Conservation (phyloP, 805 yeast species). For the Suhomyces kilbournensis region DNA sequence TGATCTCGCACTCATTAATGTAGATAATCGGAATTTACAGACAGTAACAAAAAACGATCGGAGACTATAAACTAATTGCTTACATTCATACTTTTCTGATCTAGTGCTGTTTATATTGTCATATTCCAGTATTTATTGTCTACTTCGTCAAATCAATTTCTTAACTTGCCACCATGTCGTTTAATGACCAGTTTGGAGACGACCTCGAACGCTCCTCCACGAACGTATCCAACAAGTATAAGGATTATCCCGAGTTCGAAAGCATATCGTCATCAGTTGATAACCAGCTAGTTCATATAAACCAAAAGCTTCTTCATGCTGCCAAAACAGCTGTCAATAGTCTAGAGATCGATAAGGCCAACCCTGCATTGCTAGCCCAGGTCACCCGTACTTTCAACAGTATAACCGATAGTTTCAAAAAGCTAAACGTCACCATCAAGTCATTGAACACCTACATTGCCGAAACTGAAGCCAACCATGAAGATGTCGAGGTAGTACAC, state of each 20-base stretch:
- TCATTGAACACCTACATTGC: slow-evolving; percentile 26
- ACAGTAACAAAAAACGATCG: background rate
- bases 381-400: slow-evolving; percentile 18
- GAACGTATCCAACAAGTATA: slow-evolving; percentile 23
- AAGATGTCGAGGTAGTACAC: slow-evolving; percentile 35
- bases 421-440: slow-evolving; percentile 26
- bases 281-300: slow-evolving; percentile 26
- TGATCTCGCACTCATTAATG: background rate
- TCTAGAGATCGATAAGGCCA: slow-evolving; percentile 3
- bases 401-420: slow-evolving; percentile 30
- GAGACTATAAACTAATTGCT: background rate
- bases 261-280: slow-evolving; percentile 30
- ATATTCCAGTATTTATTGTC: background rate
- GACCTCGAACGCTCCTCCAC: slow-evolving; percentile 29
- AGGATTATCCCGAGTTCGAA: slow-evolving; percentile 43
- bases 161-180: slow-evolving; percentile 17
- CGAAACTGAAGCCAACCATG: slow-evolving; percentile 32
- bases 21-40: background rate
- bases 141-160: too few relatives aligned
- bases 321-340: slow-evolving; percentile 4
- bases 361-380: slow-evolving; percentile 11
- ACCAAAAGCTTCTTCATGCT: slow-evolving; percentile 18
- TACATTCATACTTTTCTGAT: background rate
- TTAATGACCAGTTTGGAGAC: slow-evolving; percentile 22
- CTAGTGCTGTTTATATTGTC: background rate